Conservation (phyloP, 73 alveolate genomes). For the Stentor roeselii region DNA sequence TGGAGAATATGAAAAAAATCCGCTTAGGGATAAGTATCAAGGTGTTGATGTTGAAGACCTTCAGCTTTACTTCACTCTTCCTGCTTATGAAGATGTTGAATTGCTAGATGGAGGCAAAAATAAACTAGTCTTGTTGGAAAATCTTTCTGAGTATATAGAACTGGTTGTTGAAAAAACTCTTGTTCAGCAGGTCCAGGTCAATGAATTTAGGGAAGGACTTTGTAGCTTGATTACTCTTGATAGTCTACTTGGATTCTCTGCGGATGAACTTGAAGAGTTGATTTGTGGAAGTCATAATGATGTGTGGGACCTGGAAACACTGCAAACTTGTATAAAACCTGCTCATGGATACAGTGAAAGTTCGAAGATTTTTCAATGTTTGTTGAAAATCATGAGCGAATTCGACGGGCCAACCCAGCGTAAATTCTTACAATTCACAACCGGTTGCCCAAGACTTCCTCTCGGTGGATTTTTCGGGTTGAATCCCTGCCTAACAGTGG, state of each 20-base stretch:
- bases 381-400: slow-evolving; percentile 27
- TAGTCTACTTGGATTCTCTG: slow-evolving; percentile 60
- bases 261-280: slow-evolving; percentile 75
- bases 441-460: slow-evolving; percentile 96
- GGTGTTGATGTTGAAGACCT: slow-evolving; percentile 58
- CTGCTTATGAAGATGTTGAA: slow-evolving; percentile 74
- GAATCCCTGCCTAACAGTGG: slow-evolving; percentile 93
- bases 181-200: slow-evolving; percentile 51
- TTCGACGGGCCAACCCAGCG: slow-evolving; percentile 54
- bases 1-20: slow-evolving; percentile 14
- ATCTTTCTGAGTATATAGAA: slow-evolving; percentile 74
- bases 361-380: slow-evolving; percentile 51
- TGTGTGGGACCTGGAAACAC: slow-evolving; percentile 51
- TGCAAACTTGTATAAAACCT: slow-evolving; percentile 62
- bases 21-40: neutral
- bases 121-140: slow-evolving; percentile 55
- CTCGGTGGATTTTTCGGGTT: slow-evolving; percentile 90
- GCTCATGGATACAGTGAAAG: slow-evolving; percentile 79
- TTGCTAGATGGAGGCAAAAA: slow-evolving; percentile 62
- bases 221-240: slow-evolving; percentile 59
- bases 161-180: slow-evolving; percentile 59
- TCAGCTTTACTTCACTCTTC: slow-evolving; percentile 70
- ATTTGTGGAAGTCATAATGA: slow-evolving; percentile 70
- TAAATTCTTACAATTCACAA: slow-evolving; percentile 65
- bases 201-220: slow-evolving; percentile 81